These are phyloP conservation scores for Picochlorum sp. DNA, from an alignment of 139 green algal genomes.

Conservation along the genomic window DNA sequence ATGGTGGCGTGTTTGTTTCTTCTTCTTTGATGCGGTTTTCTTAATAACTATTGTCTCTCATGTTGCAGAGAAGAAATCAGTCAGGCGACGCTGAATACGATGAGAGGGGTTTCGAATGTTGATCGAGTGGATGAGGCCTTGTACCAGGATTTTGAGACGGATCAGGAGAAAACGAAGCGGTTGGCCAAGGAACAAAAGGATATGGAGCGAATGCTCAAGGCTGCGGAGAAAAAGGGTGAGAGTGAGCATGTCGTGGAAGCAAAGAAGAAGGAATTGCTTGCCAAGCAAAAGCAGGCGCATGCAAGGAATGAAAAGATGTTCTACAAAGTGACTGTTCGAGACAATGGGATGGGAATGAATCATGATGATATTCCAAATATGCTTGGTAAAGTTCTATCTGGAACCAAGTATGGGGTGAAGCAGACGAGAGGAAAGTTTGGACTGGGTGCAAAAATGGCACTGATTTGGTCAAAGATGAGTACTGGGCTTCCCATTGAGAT, in stretches of 20 bases:
- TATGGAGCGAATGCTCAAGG: slow-evolving; percentile 62
- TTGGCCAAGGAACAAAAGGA: slow-evolving; percentile 75
- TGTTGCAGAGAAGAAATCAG: slow-evolving; percentile 68
- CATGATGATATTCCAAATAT: slow-evolving; percentile 93
- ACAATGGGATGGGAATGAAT: slow-evolving; percentile 92
- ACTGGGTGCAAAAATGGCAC: slow-evolving; percentile 94
- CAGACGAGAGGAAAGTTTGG: slow-evolving; percentile 96
- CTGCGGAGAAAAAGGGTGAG: slow-evolving; percentile 58
- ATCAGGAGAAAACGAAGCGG: slow-evolving; percentile 66
- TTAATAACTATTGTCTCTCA: not conserved
- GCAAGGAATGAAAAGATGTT: slow-evolving; percentile 46
- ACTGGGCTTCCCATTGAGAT: slow-evolving; percentile 90
- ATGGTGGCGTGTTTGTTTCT: too few relatives aligned
- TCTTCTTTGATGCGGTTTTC: not conserved
- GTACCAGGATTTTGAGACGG: slow-evolving; percentile 88
- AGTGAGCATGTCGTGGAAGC: slow-evolving; percentile 28
- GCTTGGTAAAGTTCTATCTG: slow-evolving; percentile 82
- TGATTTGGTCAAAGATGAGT: slow-evolving; percentile 94
- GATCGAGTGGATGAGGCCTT: slow-evolving; percentile 75
- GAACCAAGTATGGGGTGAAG: slow-evolving; percentile 93
- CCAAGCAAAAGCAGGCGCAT: slow-evolving; percentile 17
- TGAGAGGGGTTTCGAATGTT: slow-evolving; percentile 70
- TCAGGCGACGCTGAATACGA: slow-evolving; percentile 59
- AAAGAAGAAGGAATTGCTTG: slow-evolving; percentile 36
- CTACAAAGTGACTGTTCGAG: slow-evolving; percentile 66